Base-by-base conservation (phyloP, 1,284 basidiomycete genomes). In the Pholiota adiposa region DNA sequence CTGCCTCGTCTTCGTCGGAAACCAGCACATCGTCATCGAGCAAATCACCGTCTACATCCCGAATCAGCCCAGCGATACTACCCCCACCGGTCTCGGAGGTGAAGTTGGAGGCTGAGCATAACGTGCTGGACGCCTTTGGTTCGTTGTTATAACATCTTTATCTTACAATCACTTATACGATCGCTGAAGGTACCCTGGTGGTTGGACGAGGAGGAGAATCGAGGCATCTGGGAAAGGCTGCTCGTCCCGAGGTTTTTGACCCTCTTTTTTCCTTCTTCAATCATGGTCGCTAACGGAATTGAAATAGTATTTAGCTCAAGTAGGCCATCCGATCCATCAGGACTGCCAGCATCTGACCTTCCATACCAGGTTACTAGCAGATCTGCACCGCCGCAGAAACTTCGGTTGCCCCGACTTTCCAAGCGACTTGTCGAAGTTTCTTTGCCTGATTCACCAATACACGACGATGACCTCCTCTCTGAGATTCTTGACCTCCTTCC, bases 191-290 rank as follows among this genome's bases (percentile, higher is more conserved):
- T 11, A 63, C 54, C 27, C 31, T 46, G 59, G 79, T 80, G 18
- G 83, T 88, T 46, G 78, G 77, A 34, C 82, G 85, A 57, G 76
- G 82, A 63, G 86, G 84, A 5, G 75, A 82, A 40, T 80, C 82
- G 2, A 73, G 81, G 48, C 87, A 86, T 69, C 85, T 87, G 69
- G 87, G 86, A 0, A 82, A 79, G n/a, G 84, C 85, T 0, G 85
- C 84, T 36, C 86, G 85, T 41, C 77, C 81, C 34, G 85, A 88
- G 74, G 85, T 86, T 58, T 61, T 80, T 44, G 46, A 9, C 9
- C 51, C 50, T 49, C 56, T 43, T 48, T 51, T 54, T 51, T 36
- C 6, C 36, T n/a, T 34, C n/a, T 21, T 51, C 25, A 41, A 49
- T 18, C 5, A 18, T 9, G 31, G 34, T 48, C 34, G 46, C 19